Conservation (phyloP, 1,284 basidiomycete genomes). For the Moesziomyces sp. region DNA sequence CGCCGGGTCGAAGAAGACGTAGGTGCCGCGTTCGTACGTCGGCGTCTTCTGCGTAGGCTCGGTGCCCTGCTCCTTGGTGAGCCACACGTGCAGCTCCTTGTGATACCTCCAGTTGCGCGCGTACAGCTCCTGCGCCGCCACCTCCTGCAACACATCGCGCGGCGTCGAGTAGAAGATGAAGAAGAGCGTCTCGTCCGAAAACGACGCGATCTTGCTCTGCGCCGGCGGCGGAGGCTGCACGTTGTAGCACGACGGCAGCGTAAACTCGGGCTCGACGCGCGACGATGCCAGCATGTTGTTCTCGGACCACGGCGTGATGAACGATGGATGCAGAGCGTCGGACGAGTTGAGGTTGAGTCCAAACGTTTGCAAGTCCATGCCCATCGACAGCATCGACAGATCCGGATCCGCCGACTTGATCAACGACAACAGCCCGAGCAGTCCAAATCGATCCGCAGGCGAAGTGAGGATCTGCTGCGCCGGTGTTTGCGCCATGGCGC, state of each 20-base stretch:
- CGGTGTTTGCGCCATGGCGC: conserved; percentile 72
- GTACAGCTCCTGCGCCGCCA: conserved; percentile 95
- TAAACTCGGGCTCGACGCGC: conserved; percentile 83
- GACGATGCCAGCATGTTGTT: conserved; percentile 82
- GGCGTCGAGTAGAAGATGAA: conserved; percentile 98
- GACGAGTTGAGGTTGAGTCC: conserved; percentile 87
- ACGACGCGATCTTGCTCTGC: conserved; percentile 84
- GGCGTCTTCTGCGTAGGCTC: conserved; percentile 84
- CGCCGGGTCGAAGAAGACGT: conserved; percentile 91
- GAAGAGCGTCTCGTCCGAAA: conserved; percentile 96
- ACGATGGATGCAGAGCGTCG: conserved; percentile 88
- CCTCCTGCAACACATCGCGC: conserved; percentile 90
- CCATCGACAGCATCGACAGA: conserved; percentile 84
- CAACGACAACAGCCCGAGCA: conserved; percentile 86
- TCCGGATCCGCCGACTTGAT: conserved; percentile 92
- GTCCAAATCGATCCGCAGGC: conserved; percentile 94
- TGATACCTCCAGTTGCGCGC: conserved; percentile 98
- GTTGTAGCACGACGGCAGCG: conserved; percentile 91
- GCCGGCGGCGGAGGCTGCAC: conserved; percentile 91
- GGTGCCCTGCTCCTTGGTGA: conserved; percentile 89
- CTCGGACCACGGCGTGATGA: conserved; percentile 97
- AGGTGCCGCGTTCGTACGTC: conserved; percentile 88
- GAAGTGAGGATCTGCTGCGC: conserved; percentile 93
- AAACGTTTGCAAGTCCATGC: conserved; percentile 90
- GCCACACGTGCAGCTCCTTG: conserved; percentile 92